Percentiles rank a stretch among this genome's conserved stretches.
Conservation (phyloP, 768 basidiomycete genomes). For the Mycena olivaceomarginata region DNA sequence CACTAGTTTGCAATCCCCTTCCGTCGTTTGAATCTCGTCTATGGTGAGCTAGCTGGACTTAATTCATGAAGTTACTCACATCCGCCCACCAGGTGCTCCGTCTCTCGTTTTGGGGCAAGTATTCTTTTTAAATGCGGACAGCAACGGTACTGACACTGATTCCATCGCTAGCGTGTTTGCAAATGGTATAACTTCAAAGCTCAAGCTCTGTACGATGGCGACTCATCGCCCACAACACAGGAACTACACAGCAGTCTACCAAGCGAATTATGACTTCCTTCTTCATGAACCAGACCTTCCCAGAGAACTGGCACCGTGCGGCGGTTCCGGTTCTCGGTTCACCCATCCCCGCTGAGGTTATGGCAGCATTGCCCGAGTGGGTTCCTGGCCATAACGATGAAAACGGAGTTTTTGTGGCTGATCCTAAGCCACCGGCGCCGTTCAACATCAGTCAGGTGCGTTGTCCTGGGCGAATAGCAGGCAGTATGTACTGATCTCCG, state of each 20-base stretch:
- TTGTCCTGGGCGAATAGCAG: neutral
- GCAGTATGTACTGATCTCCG: neutral
- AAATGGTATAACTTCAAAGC: too few relatives aligned
- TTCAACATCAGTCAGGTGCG: slow-evolving; percentile 28
- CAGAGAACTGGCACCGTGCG: slow-evolving; percentile 20
- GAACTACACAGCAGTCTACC: too few relatives aligned
- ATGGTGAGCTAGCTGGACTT: neutral
- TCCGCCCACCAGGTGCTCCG: neutral
- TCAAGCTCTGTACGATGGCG: too few relatives aligned
- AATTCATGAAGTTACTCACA: slow-evolving; percentile 14
- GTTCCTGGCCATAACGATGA: slow-evolving; percentile 19
- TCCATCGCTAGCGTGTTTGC: too few relatives aligned
- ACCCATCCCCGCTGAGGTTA: neutral
- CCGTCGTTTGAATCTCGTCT: too few relatives aligned
- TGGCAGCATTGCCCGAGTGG: neutral
- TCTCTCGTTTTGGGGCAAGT: slow-evolving; percentile 6
- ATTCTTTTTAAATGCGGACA: neutral
- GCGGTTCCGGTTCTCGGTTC: slow-evolving; percentile 13
- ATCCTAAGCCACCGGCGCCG: slow-evolving; percentile 22
- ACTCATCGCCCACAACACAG: too few relatives aligned
- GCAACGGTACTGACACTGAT: too few relatives aligned
- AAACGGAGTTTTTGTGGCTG: slow-evolving; percentile 23
- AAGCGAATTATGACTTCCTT: too few relatives aligned
- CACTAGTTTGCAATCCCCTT: neutral
- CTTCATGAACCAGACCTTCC: too few relatives aligned